Evolutionary conservation across 176 grass and related monocot species (phyloP).

Genomic region (Carex kokanica): DNA sequence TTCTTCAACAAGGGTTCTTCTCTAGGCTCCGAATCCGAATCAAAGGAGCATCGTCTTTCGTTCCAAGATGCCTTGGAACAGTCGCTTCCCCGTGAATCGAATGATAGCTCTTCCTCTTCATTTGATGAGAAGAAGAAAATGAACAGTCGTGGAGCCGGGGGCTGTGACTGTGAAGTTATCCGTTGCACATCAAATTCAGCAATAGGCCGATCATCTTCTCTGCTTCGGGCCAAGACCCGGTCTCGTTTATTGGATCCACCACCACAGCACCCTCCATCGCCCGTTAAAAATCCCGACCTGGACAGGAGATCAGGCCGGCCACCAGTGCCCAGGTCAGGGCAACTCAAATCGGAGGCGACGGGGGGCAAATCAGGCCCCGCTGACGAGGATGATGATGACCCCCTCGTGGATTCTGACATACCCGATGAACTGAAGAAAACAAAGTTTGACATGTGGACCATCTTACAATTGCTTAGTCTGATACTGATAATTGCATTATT

Average conservation of each 20-base stretch:
- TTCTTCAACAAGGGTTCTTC: conserved; percentile 35
- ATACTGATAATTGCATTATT: conserved; percentile 75
- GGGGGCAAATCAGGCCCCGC: conserved; percentile 37
- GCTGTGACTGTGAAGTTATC: conserved; percentile 41
- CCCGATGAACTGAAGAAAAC: conserved; percentile 54
- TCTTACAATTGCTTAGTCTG: conserved; percentile 68
- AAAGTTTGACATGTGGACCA: conserved; percentile 40
- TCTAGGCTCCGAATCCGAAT: conserved; percentile 17
- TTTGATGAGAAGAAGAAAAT: conserved; percentile 20
- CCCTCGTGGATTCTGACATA: conserved; percentile 65
- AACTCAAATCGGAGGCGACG: conserved; percentile 39
- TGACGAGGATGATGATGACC: conserved; percentile 81
- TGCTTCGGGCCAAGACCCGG: conserved; percentile 57
- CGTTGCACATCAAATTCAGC: conserved; percentile 66
- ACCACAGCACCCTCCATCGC: conserved; percentile 18
- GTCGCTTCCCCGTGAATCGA: conserved; percentile 20
- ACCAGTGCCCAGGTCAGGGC: conserved; percentile 40
- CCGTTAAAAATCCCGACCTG: neutral
- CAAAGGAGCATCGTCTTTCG: conserved; percentile 59
- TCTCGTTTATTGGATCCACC: conserved; percentile 71
- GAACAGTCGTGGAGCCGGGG: neutral
- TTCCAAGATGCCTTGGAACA: conserved; percentile 38
- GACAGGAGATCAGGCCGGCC: conserved; percentile 20
- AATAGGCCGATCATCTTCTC: conserved; percentile 8
- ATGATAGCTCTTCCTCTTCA: conserved; percentile 40